Conservation (phyloP, 495 filamentous ascomycete genomes). For the Haplographium delicatum region DNA sequence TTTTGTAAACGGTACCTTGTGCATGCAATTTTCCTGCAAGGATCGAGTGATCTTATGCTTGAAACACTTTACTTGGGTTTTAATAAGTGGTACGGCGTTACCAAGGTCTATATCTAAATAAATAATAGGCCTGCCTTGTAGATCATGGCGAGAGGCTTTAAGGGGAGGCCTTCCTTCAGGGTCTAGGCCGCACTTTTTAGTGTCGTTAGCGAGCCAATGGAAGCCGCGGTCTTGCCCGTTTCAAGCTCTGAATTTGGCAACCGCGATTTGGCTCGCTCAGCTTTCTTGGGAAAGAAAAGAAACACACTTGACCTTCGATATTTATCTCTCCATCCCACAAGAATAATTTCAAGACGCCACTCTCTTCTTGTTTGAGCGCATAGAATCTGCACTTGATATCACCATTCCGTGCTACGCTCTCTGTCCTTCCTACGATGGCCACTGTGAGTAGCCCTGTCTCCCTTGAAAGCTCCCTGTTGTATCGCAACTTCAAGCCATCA, state of each 20-base stretch:
- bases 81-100: no score
- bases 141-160: no score
- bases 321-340: conserved; percentile 14
- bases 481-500: background rate
- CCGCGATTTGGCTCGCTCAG: conserved; percentile 23
- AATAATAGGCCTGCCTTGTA: no score
- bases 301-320: conserved; percentile 17
- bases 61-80: no score
- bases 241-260: conserved; percentile 20
- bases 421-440: conserved; percentile 14
- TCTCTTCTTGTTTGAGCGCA: conserved; percentile 14
- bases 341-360: background rate
- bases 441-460: conserved; percentile 16
- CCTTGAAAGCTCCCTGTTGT: background rate
- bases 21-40: no score
- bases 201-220: conserved; percentile 16
- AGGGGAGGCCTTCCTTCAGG: no score
- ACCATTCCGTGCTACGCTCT: conserved; percentile 1
- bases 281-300: conserved; percentile 19
- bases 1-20: no score
- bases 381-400: conserved; percentile 12
- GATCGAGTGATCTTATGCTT: no score
- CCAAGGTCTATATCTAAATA: no score
- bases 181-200: no score
- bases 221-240: conserved; percentile 4